Base-by-base conservation (phyloP, 1,139 yeast genomes). In the Blastobotrys arbuscula region DNA sequence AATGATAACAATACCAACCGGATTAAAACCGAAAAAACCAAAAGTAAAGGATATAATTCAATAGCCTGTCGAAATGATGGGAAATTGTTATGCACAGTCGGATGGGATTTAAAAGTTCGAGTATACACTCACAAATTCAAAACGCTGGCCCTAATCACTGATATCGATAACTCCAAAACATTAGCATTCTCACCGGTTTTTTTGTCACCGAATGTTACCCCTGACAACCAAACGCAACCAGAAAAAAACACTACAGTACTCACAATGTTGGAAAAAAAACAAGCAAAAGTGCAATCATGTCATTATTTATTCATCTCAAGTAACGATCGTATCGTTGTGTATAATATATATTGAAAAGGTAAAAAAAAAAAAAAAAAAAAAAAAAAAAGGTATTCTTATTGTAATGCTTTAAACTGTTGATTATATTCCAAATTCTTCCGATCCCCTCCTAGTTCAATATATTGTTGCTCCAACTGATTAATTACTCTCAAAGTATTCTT, bases 21-120 rank as follows among this genome's bases (percentile, higher is more conserved):
- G 3, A 28, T 5, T 28, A 28, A 3, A 5, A 15, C 19, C 8
- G 3, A 3, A 12, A 52, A 63, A 38, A 55, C 60, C 2, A 56
- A 58, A 21, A 69, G 64, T 42, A 38, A 59, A 2, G 72, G 72
- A 1, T 50, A 66, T 2, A 59, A 63, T 15, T 51, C 59, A 0
- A 49, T 66, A 5, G 57, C 50, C 10, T 40, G 66, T 1, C 59
- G 69, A 18, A 50, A 53, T 2, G 71, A 68, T 24, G 64, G 61
- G 12, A 55, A 57, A 19, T 45, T 66, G 3, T 50, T 62, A 35
- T 66, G 66, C 7, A 61, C 65, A 1, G 68, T 70, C 1, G 71
- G 73, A 15, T 70, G 74, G 74, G 74, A 70, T 42, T 70, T 71
- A 7, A 56, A 54, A 46, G 64, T 68, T 4, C 61, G 72, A 2